Conservation (phyloP, 371 early-diverging fungal species). For the Homolaphlyctis polyrhiza region DNA sequence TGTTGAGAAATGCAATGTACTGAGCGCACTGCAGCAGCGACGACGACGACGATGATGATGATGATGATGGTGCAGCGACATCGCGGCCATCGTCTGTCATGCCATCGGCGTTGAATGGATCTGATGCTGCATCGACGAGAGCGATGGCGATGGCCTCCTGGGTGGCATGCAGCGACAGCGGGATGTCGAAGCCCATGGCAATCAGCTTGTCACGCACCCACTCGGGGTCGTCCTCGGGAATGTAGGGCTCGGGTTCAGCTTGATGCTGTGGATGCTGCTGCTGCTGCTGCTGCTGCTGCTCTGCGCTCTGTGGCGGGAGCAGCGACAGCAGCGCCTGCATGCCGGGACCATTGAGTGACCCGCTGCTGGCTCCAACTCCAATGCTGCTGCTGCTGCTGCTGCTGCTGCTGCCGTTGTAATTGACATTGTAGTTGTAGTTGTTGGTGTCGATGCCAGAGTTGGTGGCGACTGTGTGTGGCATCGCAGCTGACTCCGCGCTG, state of each 20-base stretch:
- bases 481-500: background rate
- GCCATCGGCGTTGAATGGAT: no score
- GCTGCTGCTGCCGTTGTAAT: no score
- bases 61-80: background rate
- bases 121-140: background rate
- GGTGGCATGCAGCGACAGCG: background rate
- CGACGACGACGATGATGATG: background rate
- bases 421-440: no score
- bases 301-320: no score
- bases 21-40: background rate
- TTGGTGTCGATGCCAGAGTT: background rate
- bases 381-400: no score
- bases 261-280: no score
- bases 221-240: slow-evolving; percentile 1
- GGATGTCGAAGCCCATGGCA: background rate
- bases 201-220: background rate
- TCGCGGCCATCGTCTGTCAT: no score
- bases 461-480: background rate
- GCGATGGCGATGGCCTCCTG: background rate
- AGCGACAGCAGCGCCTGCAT: no score
- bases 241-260: background rate
- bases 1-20: background rate
- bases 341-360: no score
- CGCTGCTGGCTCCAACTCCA: no score
- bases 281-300: no score